Evolutionary conservation across 2,329 filamentous ascomycete genomes (phyloP), one percentile per base, ranked within the genome.

Genomic region (Verticillium nonalfalfae): DNA sequence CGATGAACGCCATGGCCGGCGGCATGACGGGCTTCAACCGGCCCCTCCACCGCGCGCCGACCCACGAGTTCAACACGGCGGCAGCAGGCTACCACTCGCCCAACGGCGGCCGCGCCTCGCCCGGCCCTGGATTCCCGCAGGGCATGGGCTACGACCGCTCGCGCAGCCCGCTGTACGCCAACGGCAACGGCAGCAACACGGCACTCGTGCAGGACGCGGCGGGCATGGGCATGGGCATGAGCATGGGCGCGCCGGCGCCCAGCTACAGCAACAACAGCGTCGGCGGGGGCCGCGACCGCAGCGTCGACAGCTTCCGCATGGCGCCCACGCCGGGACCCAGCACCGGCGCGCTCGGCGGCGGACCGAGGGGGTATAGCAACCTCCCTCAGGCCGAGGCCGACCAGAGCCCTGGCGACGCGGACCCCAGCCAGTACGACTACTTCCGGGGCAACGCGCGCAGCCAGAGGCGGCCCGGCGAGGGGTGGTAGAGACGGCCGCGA

Each of bases 331-430:
- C 78, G 2, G 78, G 79, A 2, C 76, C 79, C 1, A 79, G 79
- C 11, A 67, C 73, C 4, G 81, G 83, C 11, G 82, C 84, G 63
- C 70, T 86, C 18, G 84, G 84, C 18, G 83, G 84, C 59, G 84
- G 85, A 2, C 82, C 84, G 1, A 75, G 78, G 58, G 85, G 85
- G 0, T 88, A 88, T 69, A 85, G 83, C 14, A 80, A 81, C 33
- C 70, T 88, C 60, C 81, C 84, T 0, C 85, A 87, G 68, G 72
- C 74, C 50, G 84, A 86, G 60, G 73, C 76, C 9, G 72, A 77
- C 56, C 70, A 75, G 26, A 69, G 60, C n/a, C 36, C 70, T 4
- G 58, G 68, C 9, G 69, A 68, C 15, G 70, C 69, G 21, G 80
- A 83, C 52, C 80, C 82, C 9, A 72, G 76, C 66, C 76, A 79